Conservation (phyloP, 371 early-diverging fungal species). For the Saksenaea vasiformis region DNA sequence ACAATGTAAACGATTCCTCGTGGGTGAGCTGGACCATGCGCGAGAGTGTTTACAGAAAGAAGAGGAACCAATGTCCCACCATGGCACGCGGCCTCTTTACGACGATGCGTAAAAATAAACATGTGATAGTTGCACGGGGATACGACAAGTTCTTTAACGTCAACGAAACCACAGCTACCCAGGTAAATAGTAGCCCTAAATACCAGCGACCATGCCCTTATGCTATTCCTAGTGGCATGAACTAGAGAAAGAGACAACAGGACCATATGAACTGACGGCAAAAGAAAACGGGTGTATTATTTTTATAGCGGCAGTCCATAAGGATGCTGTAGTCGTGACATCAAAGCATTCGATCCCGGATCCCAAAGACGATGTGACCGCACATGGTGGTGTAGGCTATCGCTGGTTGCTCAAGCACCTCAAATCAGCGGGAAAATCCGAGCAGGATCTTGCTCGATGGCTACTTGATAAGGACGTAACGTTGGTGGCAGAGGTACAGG, state of each 20-base stretch:
- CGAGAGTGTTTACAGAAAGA: conserved; percentile 59
- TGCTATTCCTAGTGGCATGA: conserved; percentile 50
- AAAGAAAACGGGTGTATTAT: conserved; percentile 98
- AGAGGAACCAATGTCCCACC: conserved; percentile 62
- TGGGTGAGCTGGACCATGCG: conserved; percentile 51
- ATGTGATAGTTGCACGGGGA: conserved; percentile 77
- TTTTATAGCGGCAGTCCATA: conserved; percentile 71
- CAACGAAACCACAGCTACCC: conserved; percentile 59
- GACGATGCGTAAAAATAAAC: conserved; percentile 18
- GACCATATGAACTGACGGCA: conserved; percentile 89
- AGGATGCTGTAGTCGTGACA: conserved; percentile 75
- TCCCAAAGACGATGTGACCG: conserved; percentile 33
- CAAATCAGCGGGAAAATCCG: conserved; percentile 48
- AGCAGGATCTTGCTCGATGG: conserved; percentile 73
- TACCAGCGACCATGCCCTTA: neutral
- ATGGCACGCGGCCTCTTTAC: conserved; percentile 88
- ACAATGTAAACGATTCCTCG: conserved; percentile 12
- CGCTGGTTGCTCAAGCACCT: conserved; percentile 81
- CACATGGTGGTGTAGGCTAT: conserved; percentile 67
- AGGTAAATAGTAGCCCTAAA: conserved; percentile 22
- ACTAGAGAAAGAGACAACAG: conserved; percentile 62
- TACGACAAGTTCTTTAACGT: conserved; percentile 97
- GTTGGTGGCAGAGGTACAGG: conserved; percentile 80
- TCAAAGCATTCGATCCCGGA: conserved; percentile 76
- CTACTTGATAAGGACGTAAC: conserved; percentile 74